These are phyloP conservation scores for Gymnopilus dilepis DNA, from an alignment of 768 basidiomycete species.

Conservation along the genomic window DNA sequence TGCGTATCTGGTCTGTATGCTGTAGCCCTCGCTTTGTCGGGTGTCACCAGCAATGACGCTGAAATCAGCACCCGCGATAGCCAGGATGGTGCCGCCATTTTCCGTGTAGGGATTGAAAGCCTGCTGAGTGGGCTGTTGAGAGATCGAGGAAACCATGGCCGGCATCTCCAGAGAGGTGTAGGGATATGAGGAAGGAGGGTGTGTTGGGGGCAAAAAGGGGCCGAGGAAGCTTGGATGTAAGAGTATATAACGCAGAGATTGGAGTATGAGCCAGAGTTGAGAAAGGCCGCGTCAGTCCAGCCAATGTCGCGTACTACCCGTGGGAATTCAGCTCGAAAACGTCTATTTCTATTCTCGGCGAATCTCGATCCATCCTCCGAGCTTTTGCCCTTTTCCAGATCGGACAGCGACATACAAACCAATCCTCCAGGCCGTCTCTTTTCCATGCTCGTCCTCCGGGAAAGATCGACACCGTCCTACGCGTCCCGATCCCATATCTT, in stretches of 20 bases:
- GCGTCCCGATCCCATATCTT: slow-evolving; percentile 5
- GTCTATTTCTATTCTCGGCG: slow-evolving; percentile 18
- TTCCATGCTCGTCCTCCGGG: slow-evolving; percentile 37
- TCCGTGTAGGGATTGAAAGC: slow-evolving; percentile 89
- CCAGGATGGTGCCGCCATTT: slow-evolving; percentile 96
- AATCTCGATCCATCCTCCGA: slow-evolving; percentile 40
- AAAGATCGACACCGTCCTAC: background rate
- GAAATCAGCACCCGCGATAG: slow-evolving; percentile 93
- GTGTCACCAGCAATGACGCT: slow-evolving; percentile 96
- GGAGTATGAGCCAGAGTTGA: slow-evolving; percentile 27
- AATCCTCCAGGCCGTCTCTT: slow-evolving; percentile 33
- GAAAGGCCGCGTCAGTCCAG: slow-evolving; percentile 50
- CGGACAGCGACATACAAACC: slow-evolving; percentile 18
- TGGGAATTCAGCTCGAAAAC: slow-evolving; percentile 38
- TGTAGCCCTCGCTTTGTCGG: slow-evolving; percentile 95
- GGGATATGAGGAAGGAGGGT: slow-evolving; percentile 17
- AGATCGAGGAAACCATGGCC: slow-evolving; percentile 41
- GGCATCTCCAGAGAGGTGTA: slow-evolving; percentile 31
- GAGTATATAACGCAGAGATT: slow-evolving; percentile 35
- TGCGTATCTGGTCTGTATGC: slow-evolving; percentile 96
- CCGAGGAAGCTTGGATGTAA: slow-evolving; percentile 23
- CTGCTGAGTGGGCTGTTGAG: slow-evolving; percentile 48
- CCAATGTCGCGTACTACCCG: slow-evolving; percentile 44
- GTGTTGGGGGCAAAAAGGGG: slow-evolving; percentile 27
- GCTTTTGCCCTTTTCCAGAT: slow-evolving; percentile 36